Percentiles rank a stretch among this genome's conserved stretches.
Evolutionary conservation across 2,329 filamentous ascomycete species (phyloP).

Genomic region (Amylocarpus encephaloides): DNA sequence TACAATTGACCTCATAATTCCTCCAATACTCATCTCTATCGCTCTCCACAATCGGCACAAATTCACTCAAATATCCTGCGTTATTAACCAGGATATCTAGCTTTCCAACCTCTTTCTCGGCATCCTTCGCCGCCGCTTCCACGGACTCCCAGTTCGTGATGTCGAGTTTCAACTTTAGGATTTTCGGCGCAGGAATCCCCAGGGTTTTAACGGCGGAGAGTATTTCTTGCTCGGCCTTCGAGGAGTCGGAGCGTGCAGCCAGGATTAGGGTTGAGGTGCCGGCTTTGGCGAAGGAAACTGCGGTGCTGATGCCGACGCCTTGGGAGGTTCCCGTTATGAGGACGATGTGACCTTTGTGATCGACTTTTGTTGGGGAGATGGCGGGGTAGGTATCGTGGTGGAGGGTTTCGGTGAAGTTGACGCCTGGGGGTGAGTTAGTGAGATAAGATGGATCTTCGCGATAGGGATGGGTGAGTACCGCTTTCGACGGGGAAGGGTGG

Average conservation of each 20-base stretch:
- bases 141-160: slow-evolving; percentile 13
- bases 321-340: slow-evolving; percentile 24
- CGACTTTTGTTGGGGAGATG: slow-evolving; percentile 37
- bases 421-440: background rate
- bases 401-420: slow-evolving; percentile 6
- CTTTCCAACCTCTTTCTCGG: slow-evolving; percentile 16
- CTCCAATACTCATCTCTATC: slow-evolving; percentile 16
- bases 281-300: slow-evolving; percentile 22
- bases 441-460: too few species aligned
- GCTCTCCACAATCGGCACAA: slow-evolving; percentile 9
- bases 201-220: slow-evolving; percentile 15
- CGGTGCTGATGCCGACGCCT: slow-evolving; percentile 20
- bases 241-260: slow-evolving; percentile 17
- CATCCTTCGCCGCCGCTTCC: slow-evolving; percentile 8
- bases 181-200: slow-evolving; percentile 15
- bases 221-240: slow-evolving; percentile 13
- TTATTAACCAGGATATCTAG: slow-evolving; percentile 27
- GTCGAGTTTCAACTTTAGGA: slow-evolving; percentile 18
- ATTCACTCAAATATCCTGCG: slow-evolving; percentile 18
- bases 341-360: slow-evolving; percentile 16
- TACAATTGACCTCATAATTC: slow-evolving; percentile 22
- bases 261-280: slow-evolving; percentile 19
- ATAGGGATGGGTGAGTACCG: too few species aligned
- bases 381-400: slow-evolving; percentile 46
- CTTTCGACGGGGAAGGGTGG: too few species aligned